Evolutionary conservation across 2,329 filamentous ascomycete species (phyloP), one percentile per base, ranked within the genome.

Genomic region (Colletotrichum coccodes): DNA sequence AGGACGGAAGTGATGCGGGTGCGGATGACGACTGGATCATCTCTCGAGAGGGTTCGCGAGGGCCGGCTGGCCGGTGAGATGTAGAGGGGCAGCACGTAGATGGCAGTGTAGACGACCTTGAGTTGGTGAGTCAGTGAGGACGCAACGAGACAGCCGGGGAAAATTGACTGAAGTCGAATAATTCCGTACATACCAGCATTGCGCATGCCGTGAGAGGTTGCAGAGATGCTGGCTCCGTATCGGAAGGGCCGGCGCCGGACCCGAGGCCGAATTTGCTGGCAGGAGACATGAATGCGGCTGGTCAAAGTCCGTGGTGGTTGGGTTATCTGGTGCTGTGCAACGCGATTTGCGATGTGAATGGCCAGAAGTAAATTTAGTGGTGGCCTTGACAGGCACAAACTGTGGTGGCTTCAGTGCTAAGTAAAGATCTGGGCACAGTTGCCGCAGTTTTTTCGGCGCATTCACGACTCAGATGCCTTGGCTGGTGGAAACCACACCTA

Each of bases 51-150:
- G 62, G 87, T 89, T 30, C 89, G 87, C 8, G 94, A 96, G 7
- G 95, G 94, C 60, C 95, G 90, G 6, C 95, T 97, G 23, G 89
- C 87, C 4, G 89, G 80, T 23, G 92, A 96, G 71, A 95, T 85
- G 84, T 99, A 98, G 80, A 98, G 94, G 28, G 96, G 95, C 4
- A 93, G 83, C 74, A 99, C 93, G 82, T 98, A 99, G 82, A 94
- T 82, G 73, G 94, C 79, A n/a, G 94, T 97, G 81, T 97, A 97
- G 70, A 91, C 80, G 71, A 95, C 82, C 93, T 53, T 93, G 68
- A 5, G 21, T 9, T 14, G 77, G 47, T 60, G 38, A n/a, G 34
- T 58, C 30, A 61, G 65, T 32, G n/a, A 21, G 11, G 53, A 11
- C 42, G 52, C 9, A 38, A 30, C 26, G 26, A 12, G 36, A 6